Conservation (phyloP, 1,284 basidiomycete genomes). For the Apiotrichum veenhuisii region DNA sequence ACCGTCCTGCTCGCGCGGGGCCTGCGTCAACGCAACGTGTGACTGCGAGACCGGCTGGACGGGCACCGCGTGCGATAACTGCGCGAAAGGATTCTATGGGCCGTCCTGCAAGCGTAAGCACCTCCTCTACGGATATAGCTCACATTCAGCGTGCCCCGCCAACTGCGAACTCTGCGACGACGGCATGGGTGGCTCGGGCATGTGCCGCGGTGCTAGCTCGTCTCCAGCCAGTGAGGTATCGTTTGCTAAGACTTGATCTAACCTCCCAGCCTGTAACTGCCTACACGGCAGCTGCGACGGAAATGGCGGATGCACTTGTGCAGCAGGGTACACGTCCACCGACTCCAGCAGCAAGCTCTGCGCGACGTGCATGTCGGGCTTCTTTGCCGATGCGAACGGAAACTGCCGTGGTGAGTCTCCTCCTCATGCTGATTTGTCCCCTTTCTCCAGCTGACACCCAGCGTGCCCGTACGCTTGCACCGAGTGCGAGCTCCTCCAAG, state of each 20-base stretch:
- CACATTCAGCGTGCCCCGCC: constrained; percentile 30
- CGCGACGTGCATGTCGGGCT: constrained; percentile 47
- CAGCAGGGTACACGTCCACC: constrained; percentile 45
- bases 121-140: not conserved
- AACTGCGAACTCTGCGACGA: constrained; percentile 48
- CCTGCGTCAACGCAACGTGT: constrained; percentile 25
- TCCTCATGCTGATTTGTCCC: not conserved
- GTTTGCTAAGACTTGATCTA: not conserved
- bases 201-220: constrained; percentile 39
- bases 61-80: constrained; percentile 34
- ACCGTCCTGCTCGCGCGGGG: constrained; percentile 32
- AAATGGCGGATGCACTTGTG: constrained; percentile 43
- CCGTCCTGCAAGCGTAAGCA: constrained; percentile 34
- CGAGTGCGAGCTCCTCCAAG: constrained; percentile 34
- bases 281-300: constrained; percentile 46
- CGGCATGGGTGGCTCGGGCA: constrained; percentile 46
- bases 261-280: constrained; percentile 47
- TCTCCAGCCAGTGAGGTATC: constrained; percentile 24
- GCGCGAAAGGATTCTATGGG: constrained; percentile 43
- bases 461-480: constrained; percentile 49
- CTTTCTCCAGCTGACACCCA: constrained; percentile 12
- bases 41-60: constrained; percentile 34
- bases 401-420: constrained; percentile 44
- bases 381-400: constrained; percentile 33
- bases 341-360: constrained; percentile 34